Evolutionary conservation across 306 rosid species (phyloP).

Genomic region (Corylus heterophylla): DNA sequence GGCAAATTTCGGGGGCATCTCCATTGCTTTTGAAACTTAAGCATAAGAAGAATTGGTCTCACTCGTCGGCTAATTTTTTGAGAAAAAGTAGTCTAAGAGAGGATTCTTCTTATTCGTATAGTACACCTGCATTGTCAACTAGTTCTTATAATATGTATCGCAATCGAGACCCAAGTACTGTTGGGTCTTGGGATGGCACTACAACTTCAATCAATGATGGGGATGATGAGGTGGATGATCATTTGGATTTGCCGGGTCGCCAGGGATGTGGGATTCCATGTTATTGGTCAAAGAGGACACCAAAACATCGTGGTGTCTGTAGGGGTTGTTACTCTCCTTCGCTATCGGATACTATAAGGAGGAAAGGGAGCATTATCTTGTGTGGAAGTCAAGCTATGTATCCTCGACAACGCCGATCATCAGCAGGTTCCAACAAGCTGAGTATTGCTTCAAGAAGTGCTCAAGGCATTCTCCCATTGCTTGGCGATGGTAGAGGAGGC

Average conservation of each 20-base stretch:
- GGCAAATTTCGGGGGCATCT: slow-evolving; percentile 57
- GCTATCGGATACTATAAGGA: slow-evolving; percentile 77
- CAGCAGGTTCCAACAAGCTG: slow-evolving; percentile 52
- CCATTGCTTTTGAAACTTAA: slow-evolving; percentile 66
- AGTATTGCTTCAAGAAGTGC: slow-evolving; percentile 62
- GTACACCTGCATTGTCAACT: slow-evolving; percentile 95
- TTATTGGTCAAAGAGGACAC: slow-evolving; percentile 87
- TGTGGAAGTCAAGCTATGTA: slow-evolving; percentile 72
- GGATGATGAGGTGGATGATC: slow-evolving; percentile 74
- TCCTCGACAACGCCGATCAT: slow-evolving; percentile 50
- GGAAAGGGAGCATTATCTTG: slow-evolving; percentile 77
- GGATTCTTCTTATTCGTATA: slow-evolving; percentile 82
- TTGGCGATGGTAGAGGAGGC: slow-evolving; percentile 66
- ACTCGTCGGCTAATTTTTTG: slow-evolving; percentile 53
- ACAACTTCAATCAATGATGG: slow-evolving; percentile 75
- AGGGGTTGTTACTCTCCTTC: slow-evolving; percentile 90
- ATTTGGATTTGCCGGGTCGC: slow-evolving; percentile 69
- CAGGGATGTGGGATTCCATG: slow-evolving; percentile 98
- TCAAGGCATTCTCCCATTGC: slow-evolving; percentile 81
- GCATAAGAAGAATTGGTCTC: slow-evolving; percentile 63
- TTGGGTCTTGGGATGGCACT: slow-evolving; percentile 93
- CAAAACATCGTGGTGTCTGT: slow-evolving; percentile 59
- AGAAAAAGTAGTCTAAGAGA: slow-evolving; percentile 51
- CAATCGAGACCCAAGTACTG: slow-evolving; percentile 68
- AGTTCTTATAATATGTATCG: slow-evolving; percentile 70